Evolutionary conservation across 176 grass and related monocot species (phyloP), one percentile per base, ranked within the genome.

Genomic region (Stipa capillata): DNA sequence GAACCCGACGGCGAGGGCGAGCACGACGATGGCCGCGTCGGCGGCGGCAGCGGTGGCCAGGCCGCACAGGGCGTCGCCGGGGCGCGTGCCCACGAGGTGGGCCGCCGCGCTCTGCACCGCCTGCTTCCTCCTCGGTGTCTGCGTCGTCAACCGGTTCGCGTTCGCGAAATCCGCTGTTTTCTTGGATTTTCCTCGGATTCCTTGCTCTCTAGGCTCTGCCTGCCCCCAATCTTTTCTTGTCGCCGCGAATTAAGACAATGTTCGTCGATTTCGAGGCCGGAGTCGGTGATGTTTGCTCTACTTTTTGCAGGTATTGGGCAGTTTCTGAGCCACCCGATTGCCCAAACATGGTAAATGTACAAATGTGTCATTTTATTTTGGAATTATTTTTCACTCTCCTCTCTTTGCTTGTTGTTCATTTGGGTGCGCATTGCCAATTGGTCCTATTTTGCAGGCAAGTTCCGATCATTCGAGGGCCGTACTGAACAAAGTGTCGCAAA

Each of bases 41-140:
- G 53, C 74, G 83, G 84, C 78, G n/a, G 49, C 73, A n/a, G n/a
- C n/a, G n/a, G n/a, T n/a, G 75, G 77, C 78, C 13, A 77, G 80
- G 81, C 85, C 75, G 76, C 85, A 87, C 76, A 87, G 75, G 85
- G 69, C 45, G 84, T 8, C 68, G 58, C 75, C 60, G 62, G 89
- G 55, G 48, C 80, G 89, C 51, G 76, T 91, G 76, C 68, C 89
- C 69, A 87, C 71, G 47, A 72, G 81, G 20, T 81, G 81, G 8
- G 89, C 51, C 8, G 70, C 80, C 34, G 84, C 34, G 71, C 85
- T 91, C 81, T 91, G 85, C 85, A 47, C 80, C 70, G 71, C 76
- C 70, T 91, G 84, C 85, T 91, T 91, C 89, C 20, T 91, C 39
- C 77, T 91, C 76, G 85, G 89, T 81, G 17, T 91, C 76, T 65